phyloP scores from a whole-genome alignment of 2,329 filamentous ascomycete species.

The Pseudogymnoascus sp. region DNA sequence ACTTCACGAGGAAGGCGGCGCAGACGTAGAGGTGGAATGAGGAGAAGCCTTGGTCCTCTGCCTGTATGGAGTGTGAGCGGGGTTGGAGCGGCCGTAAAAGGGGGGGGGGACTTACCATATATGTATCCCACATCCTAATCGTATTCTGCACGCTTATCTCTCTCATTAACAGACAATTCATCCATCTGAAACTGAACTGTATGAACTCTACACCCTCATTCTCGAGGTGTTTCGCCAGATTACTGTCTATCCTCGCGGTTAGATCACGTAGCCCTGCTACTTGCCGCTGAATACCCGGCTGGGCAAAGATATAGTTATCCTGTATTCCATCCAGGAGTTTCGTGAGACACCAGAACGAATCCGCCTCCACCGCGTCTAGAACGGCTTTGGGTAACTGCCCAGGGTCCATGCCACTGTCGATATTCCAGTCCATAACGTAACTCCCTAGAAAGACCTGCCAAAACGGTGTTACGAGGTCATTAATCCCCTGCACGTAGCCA shows the following conservation, averaged over 20 bases:
- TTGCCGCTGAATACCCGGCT: slow-evolving; percentile 93
- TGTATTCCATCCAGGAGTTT: slow-evolving; percentile 98
- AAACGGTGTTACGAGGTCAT: slow-evolving; percentile 94
- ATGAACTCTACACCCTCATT: slow-evolving; percentile 94
- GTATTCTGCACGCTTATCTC: slow-evolving; percentile 96
- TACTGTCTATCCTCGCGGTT: slow-evolving; percentile 80
- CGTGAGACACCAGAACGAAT: slow-evolving; percentile 97
- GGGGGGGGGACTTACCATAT: slow-evolving; percentile 61
- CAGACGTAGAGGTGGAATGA: slow-evolving; percentile 98
- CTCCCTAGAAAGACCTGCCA: slow-evolving; percentile 95
- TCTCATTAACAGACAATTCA: slow-evolving; percentile 98
- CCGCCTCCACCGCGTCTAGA: slow-evolving; percentile 91
- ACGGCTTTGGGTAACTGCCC: slow-evolving; percentile 87
- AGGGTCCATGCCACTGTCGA: slow-evolving; percentile 93
- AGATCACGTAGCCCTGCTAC: slow-evolving; percentile 84
- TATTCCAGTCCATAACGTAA: slow-evolving; percentile 90
- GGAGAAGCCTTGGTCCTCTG: slow-evolving; percentile 96
- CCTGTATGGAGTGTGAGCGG: slow-evolving; percentile 45
- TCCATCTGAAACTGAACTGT: slow-evolving; percentile 98
- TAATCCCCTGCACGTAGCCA: slow-evolving; percentile 97
- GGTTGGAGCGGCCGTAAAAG: not conserved
- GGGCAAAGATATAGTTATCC: slow-evolving; percentile 97
- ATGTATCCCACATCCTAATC: slow-evolving; percentile 99
- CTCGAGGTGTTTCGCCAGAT: slow-evolving; percentile 81
- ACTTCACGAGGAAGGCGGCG: slow-evolving; percentile 95